These are phyloP conservation scores for Nemania sp. DNA, from an alignment of 2,329 filamentous ascomycete species.

Conservation along the genomic window DNA sequence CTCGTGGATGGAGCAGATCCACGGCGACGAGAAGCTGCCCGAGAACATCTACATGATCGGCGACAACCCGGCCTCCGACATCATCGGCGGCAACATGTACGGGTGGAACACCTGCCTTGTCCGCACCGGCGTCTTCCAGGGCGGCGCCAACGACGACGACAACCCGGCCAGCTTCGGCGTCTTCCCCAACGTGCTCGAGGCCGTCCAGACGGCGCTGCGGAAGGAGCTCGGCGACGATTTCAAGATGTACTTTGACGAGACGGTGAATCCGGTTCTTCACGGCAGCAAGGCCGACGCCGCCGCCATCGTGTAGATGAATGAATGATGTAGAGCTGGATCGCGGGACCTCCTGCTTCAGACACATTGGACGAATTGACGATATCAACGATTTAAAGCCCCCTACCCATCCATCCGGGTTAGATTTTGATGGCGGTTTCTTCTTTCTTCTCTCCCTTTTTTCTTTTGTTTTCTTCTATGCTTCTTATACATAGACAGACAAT, in stretches of 20 bases:
- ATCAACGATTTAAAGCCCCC: conserved; percentile 19
- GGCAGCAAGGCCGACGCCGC: conserved; percentile 55
- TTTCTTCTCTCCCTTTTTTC: too few species aligned
- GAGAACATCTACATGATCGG: conserved; percentile 77
- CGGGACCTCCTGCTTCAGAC: too few species aligned
- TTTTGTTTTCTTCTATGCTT: not conserved
- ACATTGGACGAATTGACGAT: conserved; percentile 26
- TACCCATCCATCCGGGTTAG: not conserved
- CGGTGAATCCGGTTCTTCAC: conserved; percentile 69
- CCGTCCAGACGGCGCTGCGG: conserved; percentile 67
- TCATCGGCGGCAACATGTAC: conserved; percentile 79
- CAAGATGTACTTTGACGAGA: conserved; percentile 72
- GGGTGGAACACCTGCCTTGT: conserved; percentile 82
- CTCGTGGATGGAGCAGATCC: conserved; percentile 76
- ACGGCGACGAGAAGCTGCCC: conserved; percentile 71
- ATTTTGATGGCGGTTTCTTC: conserved; percentile 15
- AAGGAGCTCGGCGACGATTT: conserved; percentile 77
- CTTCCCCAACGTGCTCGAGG: conserved; percentile 73
- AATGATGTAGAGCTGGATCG: not conserved
- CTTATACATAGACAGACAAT: not conserved
- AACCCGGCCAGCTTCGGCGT: conserved; percentile 80
- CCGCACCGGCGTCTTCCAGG: conserved; percentile 78
- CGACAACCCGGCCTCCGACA: conserved; percentile 75
- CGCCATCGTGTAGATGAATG: conserved; percentile 37
- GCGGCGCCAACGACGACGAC: conserved; percentile 74